A percentile compares a stretch with the other conserved stretches of the same genome.
Conservation (phyloP, 345 rosid species). For the Lepidium africanum region DNA sequence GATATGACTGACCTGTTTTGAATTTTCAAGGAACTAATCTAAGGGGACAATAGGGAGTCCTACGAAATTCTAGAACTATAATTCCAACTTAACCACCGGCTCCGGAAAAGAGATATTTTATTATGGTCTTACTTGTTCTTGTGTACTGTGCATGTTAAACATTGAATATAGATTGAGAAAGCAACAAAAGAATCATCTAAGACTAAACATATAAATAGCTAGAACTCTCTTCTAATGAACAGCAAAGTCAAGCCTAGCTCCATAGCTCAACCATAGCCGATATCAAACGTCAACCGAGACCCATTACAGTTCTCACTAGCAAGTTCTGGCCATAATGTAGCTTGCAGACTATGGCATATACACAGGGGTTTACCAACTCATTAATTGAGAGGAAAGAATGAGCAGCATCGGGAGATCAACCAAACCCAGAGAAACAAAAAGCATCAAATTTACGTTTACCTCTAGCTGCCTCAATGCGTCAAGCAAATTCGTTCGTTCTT, state of each 20-base stretch:
- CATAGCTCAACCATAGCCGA: neutral
- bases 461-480: slow-evolving; percentile 83
- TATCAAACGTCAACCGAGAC: neutral
- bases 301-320: neutral
- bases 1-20: neutral
- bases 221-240: neutral
- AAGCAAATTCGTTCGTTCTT: slow-evolving; percentile 64
- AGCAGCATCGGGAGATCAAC: neutral
- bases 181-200: neutral
- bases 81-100: neutral
- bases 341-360: neutral
- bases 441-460: slow-evolving; percentile 38
- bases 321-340: neutral
- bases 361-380: neutral
- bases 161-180: neutral
- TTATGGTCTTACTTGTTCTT: neutral
- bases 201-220: neutral
- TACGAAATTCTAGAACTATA: neutral
- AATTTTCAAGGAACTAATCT: neutral
- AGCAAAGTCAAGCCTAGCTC: neutral
- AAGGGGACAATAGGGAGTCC: neutral
- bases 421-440: neutral
- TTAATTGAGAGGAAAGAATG: neutral
- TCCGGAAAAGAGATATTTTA: neutral
- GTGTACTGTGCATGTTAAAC: neutral